These are phyloP conservation scores for Epichloe aotearoae DNA, from an alignment of 2,329 filamentous ascomycete species.

Conservation along the genomic window DNA sequence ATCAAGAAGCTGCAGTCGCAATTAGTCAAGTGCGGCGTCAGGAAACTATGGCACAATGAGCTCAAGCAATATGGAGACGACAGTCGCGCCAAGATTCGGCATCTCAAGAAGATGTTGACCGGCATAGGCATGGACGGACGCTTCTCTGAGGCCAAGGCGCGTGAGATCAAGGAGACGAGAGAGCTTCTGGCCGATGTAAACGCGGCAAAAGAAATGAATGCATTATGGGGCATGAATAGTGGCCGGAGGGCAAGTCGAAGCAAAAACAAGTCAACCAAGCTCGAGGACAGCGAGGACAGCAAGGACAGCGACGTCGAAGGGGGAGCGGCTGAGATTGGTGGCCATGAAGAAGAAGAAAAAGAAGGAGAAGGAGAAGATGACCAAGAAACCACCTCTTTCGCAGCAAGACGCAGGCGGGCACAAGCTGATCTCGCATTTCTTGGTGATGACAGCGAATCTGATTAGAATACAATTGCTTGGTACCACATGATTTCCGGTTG, in stretches of 20 bases:
- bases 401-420: slow-evolving; percentile 32
- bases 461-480: slow-evolving; percentile 20
- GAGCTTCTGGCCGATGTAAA: slow-evolving; percentile 78
- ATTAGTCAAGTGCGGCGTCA: slow-evolving; percentile 78
- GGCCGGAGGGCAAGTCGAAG: slow-evolving; percentile 29
- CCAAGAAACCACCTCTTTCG: slow-evolving; percentile 21
- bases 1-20: slow-evolving; percentile 82
- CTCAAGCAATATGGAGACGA: slow-evolving; percentile 62
- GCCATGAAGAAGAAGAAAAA: slow-evolving; percentile 13
- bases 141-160: slow-evolving; percentile 73
- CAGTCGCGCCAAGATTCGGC: slow-evolving; percentile 63
- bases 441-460: slow-evolving; percentile 55
- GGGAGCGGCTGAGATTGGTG: slow-evolving; percentile 3
- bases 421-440: slow-evolving; percentile 50
- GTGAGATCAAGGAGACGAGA: slow-evolving; percentile 73
- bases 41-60: slow-evolving; percentile 83
- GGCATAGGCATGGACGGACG: slow-evolving; percentile 81
- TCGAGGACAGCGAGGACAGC: slow-evolving; percentile 20
- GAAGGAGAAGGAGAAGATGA: slow-evolving; percentile 15
- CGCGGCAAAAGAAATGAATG: slow-evolving; percentile 68
- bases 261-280: slow-evolving; percentile 18
- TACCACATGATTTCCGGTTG: neutral
- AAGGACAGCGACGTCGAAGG: slow-evolving; percentile 15
- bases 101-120: slow-evolving; percentile 64
- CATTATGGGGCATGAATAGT: slow-evolving; percentile 53